Conservation (phyloP, 805 yeast species). For the Candida succiphila region DNA sequence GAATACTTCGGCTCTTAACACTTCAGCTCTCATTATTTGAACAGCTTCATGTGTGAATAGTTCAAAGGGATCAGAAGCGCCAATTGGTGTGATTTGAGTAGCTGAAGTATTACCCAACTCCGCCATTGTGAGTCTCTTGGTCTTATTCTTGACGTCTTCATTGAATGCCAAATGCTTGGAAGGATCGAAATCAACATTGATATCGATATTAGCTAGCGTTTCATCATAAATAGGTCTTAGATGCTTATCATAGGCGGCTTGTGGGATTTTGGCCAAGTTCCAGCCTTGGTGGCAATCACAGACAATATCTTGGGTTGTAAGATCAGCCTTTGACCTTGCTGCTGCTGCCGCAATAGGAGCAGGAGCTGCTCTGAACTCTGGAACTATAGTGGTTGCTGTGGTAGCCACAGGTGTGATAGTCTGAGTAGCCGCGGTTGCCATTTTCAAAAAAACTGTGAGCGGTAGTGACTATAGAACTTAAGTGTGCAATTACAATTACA, state of each 20-base stretch:
- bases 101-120: conserved; percentile 37
- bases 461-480: no score
- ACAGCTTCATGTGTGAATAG: conserved; percentile 52
- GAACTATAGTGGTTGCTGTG: no score
- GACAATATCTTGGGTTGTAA: conserved; percentile 21
- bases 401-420: no score
- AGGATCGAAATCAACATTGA: conserved; percentile 26
- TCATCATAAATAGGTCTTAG: conserved; percentile 21
- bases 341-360: no score
- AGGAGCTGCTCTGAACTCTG: no score
- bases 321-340: conserved; percentile 21
- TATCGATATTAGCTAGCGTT: conserved; percentile 9
- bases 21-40: conserved; percentile 47
- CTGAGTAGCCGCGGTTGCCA: no score
- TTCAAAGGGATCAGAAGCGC: conserved; percentile 52
- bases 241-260: conserved; percentile 21
- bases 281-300: conserved; percentile 28
- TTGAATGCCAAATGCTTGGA: conserved; percentile 27
- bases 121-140: conserved; percentile 33
- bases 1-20: conserved; percentile 36
- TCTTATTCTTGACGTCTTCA: conserved; percentile 23
- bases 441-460: no score
- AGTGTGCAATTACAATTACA: no score
- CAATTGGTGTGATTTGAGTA: conserved; percentile 42
- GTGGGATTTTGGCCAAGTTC: no score